phyloP scores from a whole-genome alignment of 2,329 filamentous ascomycete genomes.

The Fusarium sp. region DNA sequence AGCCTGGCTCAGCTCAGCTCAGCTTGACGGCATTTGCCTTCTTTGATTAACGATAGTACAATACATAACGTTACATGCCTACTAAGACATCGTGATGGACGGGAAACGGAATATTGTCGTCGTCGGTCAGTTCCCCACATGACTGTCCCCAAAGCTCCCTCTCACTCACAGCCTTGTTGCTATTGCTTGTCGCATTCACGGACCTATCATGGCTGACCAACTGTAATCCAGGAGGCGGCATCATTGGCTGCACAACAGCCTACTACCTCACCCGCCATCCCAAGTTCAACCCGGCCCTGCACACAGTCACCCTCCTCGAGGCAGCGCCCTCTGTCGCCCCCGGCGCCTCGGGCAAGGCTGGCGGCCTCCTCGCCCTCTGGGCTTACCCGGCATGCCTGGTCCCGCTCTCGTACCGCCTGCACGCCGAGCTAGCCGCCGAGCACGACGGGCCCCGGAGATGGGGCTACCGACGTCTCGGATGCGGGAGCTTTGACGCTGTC shows the following conservation, averaged over 20 bases:
- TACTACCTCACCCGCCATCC: constrained; percentile 92
- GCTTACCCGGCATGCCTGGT: constrained; percentile 89
- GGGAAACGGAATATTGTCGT: constrained; percentile 62
- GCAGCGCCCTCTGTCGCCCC: constrained; percentile 84
- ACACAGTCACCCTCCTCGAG: constrained; percentile 88
- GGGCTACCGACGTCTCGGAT: constrained; percentile 86
- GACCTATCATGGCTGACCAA: constrained; percentile 19
- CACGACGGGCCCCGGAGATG: constrained; percentile 82
- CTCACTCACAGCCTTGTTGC: constrained; percentile 12
- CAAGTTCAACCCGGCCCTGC: constrained; percentile 78
- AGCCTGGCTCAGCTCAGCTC: neutral
- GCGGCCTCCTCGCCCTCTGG: constrained; percentile 90
- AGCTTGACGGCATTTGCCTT: neutral
- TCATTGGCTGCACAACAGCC: constrained; percentile 91
- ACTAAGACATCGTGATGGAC: constrained; percentile 45
- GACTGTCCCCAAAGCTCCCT: neutral
- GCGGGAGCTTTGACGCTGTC: constrained; percentile 68
- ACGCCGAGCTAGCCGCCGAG: constrained; percentile 85
- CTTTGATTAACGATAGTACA: neutral
- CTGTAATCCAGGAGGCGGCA: constrained; percentile 77
- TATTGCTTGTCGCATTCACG: neutral
- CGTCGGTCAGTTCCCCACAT: constrained; percentile 53
- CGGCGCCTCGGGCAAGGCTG: constrained; percentile 95
- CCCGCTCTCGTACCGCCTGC: constrained; percentile 85
- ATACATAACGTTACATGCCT: neutral